Percentiles rank a stretch among this genome's conserved stretches.
Evolutionary conservation across 441 rosid species (phyloP).

Genomic region (Bruguiera hainesii): DNA sequence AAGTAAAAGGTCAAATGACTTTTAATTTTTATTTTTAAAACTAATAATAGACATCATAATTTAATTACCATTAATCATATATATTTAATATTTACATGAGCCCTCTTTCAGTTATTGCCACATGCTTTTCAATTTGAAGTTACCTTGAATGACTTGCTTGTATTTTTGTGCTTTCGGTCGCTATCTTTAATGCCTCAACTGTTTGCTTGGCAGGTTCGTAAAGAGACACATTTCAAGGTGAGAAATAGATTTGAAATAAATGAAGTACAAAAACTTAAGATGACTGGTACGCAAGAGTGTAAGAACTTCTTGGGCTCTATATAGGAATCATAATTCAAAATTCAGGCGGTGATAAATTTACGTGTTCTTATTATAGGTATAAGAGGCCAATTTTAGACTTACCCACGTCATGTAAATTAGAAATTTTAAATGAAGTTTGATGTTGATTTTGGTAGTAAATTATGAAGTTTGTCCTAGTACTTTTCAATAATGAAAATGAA

Average conservation of each 20-base stretch:
- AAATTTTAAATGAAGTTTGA: slow-evolving; percentile 40
- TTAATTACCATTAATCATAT: no score
- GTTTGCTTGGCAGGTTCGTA: slow-evolving; percentile 76
- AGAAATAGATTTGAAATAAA: slow-evolving; percentile 68
- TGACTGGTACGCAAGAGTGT: slow-evolving; percentile 77
- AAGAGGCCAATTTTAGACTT: slow-evolving; percentile 89
- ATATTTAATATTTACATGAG: slow-evolving; percentile 38
- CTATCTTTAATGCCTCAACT: slow-evolving; percentile 93
- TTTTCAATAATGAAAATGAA: no score
- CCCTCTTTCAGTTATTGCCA: slow-evolving; percentile 86
- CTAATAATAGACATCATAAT: no score
- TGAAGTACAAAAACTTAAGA: slow-evolving; percentile 33
- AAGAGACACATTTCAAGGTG: slow-evolving; percentile 78
- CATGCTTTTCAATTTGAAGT: slow-evolving; percentile 92
- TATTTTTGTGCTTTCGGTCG: slow-evolving; percentile 78
- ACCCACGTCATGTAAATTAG: slow-evolving; percentile 64
- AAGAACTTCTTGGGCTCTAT: slow-evolving; percentile 76
- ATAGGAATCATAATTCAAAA: slow-evolving; percentile 64
- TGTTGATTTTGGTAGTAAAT: no score
- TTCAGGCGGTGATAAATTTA: slow-evolving; percentile 82
- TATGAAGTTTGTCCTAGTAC: no score
- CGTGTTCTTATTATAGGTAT: slow-evolving; percentile 97
- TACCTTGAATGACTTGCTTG: slow-evolving; percentile 79
- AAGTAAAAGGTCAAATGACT: no score
- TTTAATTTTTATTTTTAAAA: no score